These are phyloP conservation scores for Penicillium lividum DNA, from an alignment of 495 filamentous ascomycete species.

Conservation along the genomic window DNA sequence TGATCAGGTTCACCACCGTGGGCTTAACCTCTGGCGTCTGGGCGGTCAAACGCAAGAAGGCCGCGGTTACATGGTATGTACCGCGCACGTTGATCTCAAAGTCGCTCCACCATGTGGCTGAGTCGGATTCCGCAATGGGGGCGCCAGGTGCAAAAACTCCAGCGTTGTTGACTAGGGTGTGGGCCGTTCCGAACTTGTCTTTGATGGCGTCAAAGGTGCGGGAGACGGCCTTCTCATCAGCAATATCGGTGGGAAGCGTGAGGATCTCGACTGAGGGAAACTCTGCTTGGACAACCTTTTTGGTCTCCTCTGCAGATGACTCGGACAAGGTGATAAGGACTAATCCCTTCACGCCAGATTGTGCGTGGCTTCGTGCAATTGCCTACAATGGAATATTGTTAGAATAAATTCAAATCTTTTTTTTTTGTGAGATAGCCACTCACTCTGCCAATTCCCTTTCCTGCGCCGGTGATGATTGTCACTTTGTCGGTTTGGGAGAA, in stretches of 20 bases:
- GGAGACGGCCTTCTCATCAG: neutral
- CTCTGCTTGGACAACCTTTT: slow-evolving; percentile 3
- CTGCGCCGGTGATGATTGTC: slow-evolving; percentile 1
- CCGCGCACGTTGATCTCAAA: slow-evolving; percentile 2
- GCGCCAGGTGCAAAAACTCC: slow-evolving; percentile 3
- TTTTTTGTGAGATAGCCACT: neutral
- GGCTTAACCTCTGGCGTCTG: neutral
- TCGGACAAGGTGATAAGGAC: slow-evolving; percentile 1
- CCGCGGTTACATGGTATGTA: slow-evolving; percentile 1
- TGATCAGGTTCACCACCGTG: slow-evolving; percentile 1
- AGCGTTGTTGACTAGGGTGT: slow-evolving; percentile 2
- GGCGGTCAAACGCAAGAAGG: slow-evolving; percentile 1
- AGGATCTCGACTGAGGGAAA: neutral
- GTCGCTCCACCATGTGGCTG: slow-evolving; percentile 1
- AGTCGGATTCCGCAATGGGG: neutral
- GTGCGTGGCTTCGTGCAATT: slow-evolving; percentile 2
- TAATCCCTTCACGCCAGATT: slow-evolving; percentile 1
- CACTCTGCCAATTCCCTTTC: slow-evolving; percentile 2
- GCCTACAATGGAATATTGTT: neutral
- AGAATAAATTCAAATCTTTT: neutral
- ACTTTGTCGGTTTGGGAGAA: neutral
- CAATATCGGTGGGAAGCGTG: neutral
- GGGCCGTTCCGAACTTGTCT: neutral
- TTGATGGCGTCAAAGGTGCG: neutral
- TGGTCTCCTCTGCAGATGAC: neutral